A percentile compares a stretch with the other conserved stretches of the same genome.
Evolutionary conservation across 2,329 filamentous ascomycete species (phyloP).

Genomic region (Ceratocystis huliohia): DNA sequence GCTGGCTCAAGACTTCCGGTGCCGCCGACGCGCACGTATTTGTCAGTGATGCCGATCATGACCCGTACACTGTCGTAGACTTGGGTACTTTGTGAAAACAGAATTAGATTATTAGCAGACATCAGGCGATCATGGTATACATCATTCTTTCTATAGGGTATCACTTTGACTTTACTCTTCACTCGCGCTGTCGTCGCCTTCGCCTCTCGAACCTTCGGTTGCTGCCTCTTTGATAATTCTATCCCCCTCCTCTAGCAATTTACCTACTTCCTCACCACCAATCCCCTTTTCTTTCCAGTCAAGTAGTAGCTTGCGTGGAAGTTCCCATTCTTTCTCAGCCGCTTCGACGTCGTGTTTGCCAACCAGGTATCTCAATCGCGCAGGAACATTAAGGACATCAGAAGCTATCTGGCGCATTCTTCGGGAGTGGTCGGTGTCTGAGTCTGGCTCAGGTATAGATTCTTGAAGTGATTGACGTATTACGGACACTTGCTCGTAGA

Average conservation of each 20-base stretch:
- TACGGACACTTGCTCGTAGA: slow-evolving; percentile 48
- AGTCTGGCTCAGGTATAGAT: slow-evolving; percentile 36
- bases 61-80: slow-evolving; percentile 73
- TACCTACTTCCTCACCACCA: slow-evolving; percentile 43
- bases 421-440: slow-evolving; percentile 25
- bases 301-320: slow-evolving; percentile 39
- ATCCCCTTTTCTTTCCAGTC: slow-evolving; percentile 43
- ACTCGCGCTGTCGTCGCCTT: slow-evolving; percentile 8
- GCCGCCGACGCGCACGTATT: slow-evolving; percentile 46
- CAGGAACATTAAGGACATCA: slow-evolving; percentile 50
- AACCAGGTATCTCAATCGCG: slow-evolving; percentile 45
- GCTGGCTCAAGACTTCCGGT: slow-evolving; percentile 40
- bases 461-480: slow-evolving; percentile 42
- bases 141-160: slow-evolving; percentile 14
- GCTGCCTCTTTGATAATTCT: slow-evolving; percentile 32
- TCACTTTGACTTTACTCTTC: slow-evolving; percentile 7
- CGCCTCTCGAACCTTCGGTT: background rate
- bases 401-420: slow-evolving; percentile 44
- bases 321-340: slow-evolving; percentile 45
- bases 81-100: slow-evolving; percentile 27
- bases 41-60: slow-evolving; percentile 67
- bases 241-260: slow-evolving; percentile 43
- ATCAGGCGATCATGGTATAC: too few relatives aligned
- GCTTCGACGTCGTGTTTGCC: slow-evolving; percentile 47
- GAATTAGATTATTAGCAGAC: too few relatives aligned